phyloP scores from a whole-genome alignment of 2,329 filamentous ascomycete species.

The Colletotrichum brevisporum region DNA sequence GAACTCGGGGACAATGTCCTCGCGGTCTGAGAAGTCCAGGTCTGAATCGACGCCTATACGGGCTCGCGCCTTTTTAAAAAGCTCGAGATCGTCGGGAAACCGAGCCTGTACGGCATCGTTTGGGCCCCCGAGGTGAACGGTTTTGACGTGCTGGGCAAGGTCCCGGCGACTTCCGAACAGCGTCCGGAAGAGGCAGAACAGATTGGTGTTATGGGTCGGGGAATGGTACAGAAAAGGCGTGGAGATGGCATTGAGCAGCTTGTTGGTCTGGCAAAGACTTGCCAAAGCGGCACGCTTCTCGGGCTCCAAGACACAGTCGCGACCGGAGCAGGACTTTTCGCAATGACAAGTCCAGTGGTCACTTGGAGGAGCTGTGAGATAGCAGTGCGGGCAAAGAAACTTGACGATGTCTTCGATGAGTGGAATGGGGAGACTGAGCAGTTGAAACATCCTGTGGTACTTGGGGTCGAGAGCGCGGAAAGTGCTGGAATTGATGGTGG shows the following conservation, averaged over 20 bases:
- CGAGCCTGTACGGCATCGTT: background rate
- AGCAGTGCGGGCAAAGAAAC: background rate
- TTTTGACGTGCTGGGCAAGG: conserved; percentile 2
- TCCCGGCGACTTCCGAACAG: background rate
- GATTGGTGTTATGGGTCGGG: background rate
- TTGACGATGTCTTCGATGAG: background rate
- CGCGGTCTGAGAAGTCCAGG: background rate
- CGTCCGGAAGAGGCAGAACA: background rate
- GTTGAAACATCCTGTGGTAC: background rate
- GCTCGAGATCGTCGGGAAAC: background rate
- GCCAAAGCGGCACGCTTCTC: background rate
- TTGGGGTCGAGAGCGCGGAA: background rate
- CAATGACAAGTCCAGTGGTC: conserved; percentile 1
- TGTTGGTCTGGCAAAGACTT: background rate
- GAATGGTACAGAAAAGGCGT: conserved; percentile 3
- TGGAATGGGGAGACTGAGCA: background rate
- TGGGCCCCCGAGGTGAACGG: background rate
- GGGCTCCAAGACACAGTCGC: background rate
- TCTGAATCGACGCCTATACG: background rate
- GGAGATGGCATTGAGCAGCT: background rate
- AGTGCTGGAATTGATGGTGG: background rate
- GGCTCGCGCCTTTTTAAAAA: background rate
- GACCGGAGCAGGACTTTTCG: background rate
- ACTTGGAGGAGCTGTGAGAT: background rate
- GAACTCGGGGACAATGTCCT: background rate